Evolutionary conservation across 2,329 filamentous ascomycete genomes (phyloP).

Genomic region (Exophiala oligosperma): DNA sequence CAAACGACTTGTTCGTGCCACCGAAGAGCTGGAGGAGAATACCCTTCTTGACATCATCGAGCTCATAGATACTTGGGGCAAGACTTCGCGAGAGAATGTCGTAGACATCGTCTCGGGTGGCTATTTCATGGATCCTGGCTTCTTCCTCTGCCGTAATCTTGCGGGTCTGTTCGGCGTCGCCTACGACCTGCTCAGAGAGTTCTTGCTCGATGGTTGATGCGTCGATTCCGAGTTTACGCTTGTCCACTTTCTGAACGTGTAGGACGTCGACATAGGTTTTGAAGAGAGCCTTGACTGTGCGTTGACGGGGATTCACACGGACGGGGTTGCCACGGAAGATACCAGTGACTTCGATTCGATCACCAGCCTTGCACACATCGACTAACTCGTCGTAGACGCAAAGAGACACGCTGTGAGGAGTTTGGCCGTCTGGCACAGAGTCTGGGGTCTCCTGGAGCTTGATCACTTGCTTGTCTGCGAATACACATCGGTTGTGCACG

Average conservation of each 20-base stretch:
- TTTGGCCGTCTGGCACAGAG: conserved; percentile 90
- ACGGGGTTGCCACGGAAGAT: conserved; percentile 96
- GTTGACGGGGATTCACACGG: conserved; percentile 87
- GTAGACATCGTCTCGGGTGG: conserved; percentile 81
- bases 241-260: conserved; percentile 95
- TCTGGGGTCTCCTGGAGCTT: conserved; percentile 98
- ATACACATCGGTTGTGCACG: conserved; percentile 90
- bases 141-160: conserved; percentile 86
- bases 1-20: conserved; percentile 95
- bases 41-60: conserved; percentile 98
- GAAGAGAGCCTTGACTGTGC: conserved; percentile 91
- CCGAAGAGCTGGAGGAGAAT: conserved; percentile 96
- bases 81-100: conserved; percentile 87
- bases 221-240: conserved; percentile 89
- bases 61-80: conserved; percentile 93
- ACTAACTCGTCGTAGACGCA: conserved; percentile 97
- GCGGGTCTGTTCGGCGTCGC: conserved; percentile 77
- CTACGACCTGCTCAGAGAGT: conserved; percentile 69
- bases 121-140: conserved; percentile 79
- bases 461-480: conserved; percentile 97
- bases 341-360: conserved; percentile 90
- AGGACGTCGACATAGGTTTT: conserved; percentile 97
- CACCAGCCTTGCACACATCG: conserved; percentile 96
- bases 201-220: conserved; percentile 83
- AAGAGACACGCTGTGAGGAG: conserved; percentile 92